A percentile compares a stretch with the other conserved stretches of the same genome.
These are phyloP conservation scores for Fulvia fulva DNA, from an alignment of 2,329 filamentous ascomycete species.

Conservation along the genomic window DNA sequence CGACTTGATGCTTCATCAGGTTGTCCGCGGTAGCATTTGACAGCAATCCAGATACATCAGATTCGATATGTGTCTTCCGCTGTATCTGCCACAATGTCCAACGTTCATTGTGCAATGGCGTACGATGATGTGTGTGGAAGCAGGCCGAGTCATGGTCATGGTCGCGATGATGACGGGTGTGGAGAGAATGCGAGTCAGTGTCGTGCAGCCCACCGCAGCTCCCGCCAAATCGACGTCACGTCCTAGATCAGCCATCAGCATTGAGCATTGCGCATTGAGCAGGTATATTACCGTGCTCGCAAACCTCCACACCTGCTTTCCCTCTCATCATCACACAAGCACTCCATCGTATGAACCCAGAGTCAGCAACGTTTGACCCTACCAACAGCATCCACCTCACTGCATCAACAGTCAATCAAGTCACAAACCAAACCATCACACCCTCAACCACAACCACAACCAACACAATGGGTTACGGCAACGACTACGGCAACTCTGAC, in stretches of 20 bases:
- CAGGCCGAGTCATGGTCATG: conserved; percentile 1
- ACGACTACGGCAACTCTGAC: conserved; percentile 2
- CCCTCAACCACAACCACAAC: background rate
- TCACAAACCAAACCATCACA: background rate
- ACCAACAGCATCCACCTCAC: background rate
- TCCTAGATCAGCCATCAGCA: background rate
- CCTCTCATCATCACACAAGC: background rate
- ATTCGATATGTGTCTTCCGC: no score
- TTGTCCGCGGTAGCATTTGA: background rate
- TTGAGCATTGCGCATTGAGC: background rate
- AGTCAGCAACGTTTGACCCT: background rate
- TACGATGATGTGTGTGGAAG: conserved; percentile 1
- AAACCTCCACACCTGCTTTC: background rate
- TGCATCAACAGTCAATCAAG: background rate
- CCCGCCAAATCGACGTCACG: conserved; percentile 2
- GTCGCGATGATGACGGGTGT: conserved; percentile 1
- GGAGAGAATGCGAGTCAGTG: background rate
- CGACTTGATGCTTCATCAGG: background rate
- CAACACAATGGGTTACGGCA: background rate
- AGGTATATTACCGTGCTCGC: background rate
- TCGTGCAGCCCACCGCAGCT: background rate
- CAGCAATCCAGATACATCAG: no score
- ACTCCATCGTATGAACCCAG: background rate
- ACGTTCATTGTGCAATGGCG: background rate
- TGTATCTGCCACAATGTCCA: no score